These are phyloP conservation scores for Lactarius deliciosus DNA, from an alignment of 768 basidiomycete genomes.

Conservation along the genomic window DNA sequence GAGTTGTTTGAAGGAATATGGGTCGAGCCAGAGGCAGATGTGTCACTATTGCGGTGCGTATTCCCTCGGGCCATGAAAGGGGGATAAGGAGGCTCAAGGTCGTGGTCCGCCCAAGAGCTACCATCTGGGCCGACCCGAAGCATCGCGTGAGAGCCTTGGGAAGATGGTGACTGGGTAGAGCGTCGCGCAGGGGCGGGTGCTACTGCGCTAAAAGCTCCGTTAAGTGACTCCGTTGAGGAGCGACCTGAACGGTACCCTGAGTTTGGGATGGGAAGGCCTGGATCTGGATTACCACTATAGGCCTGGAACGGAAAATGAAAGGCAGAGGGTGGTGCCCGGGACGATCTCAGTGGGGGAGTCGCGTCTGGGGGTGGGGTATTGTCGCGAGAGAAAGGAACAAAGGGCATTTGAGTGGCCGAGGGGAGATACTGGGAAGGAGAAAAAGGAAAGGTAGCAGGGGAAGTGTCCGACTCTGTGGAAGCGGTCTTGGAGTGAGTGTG, in stretches of 20 bases:
- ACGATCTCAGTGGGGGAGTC: slow-evolving; percentile 4
- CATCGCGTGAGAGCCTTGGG: slow-evolving; percentile 31
- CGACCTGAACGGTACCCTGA: slow-evolving; percentile 37
- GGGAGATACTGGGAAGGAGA: slow-evolving; percentile 13
- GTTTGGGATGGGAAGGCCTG: slow-evolving; percentile 44
- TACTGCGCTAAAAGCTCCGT: slow-evolving; percentile 22
- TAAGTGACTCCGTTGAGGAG: slow-evolving; percentile 44
- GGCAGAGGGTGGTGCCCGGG: slow-evolving; percentile 42
- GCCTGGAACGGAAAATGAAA: slow-evolving; percentile 56
- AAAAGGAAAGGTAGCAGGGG: slow-evolving; percentile 7
- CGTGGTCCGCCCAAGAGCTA: slow-evolving; percentile 20
- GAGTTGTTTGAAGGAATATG: slow-evolving; percentile 1
- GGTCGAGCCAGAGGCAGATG: neutral
- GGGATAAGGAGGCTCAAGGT: slow-evolving; percentile 23
- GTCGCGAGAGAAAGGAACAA: slow-evolving; percentile 27
- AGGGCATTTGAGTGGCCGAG: slow-evolving; percentile 7
- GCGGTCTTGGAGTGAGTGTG: slow-evolving; percentile 12
- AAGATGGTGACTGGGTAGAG: slow-evolving; percentile 32
- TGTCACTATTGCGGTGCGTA: slow-evolving; percentile 12
- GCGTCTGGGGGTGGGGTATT: slow-evolving; percentile 28
- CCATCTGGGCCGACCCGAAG: slow-evolving; percentile 33
- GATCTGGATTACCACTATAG: slow-evolving; percentile 66
- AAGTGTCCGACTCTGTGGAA: slow-evolving; percentile 14
- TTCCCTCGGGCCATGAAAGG: slow-evolving; percentile 26
- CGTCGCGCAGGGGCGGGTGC: slow-evolving; percentile 26